phyloP scores from a whole-genome alignment of 257 asterid genomes.

The Solanum tarijense region DNA sequence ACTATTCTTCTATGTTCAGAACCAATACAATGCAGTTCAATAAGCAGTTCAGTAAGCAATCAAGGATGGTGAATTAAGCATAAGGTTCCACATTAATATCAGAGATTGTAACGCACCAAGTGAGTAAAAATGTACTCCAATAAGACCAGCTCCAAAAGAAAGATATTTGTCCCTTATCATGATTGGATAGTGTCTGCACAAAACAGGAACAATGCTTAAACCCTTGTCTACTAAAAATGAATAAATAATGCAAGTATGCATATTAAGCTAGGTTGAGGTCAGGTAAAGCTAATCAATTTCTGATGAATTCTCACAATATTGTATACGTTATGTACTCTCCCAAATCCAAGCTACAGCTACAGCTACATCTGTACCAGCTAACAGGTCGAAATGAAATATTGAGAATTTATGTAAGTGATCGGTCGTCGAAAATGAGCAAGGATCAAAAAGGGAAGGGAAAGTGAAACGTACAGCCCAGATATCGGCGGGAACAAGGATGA shows the following conservation, averaged over 20 bases:
- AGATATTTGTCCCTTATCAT: constrained; percentile 45
- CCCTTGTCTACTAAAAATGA: neutral
- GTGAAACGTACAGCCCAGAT: constrained; percentile 62
- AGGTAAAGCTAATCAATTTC: neutral
- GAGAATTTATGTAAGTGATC: neutral
- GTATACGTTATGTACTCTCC: neutral
- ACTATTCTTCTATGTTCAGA: neutral
- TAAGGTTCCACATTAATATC: neutral
- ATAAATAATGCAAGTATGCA: neutral
- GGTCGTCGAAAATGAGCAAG: neutral
- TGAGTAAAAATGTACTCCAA: constrained; percentile 75
- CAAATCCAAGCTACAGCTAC: neutral
- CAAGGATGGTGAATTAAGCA: neutral
- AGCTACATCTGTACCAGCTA: neutral
- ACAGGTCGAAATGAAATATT: neutral
- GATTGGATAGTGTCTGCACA: constrained; percentile 38
- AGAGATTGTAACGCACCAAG: constrained; percentile 35
- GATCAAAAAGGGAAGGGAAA: neutral
- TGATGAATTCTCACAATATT: neutral
- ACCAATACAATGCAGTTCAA: neutral
- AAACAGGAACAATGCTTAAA: neutral
- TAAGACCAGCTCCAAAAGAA: constrained; percentile 86
- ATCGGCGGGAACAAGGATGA: constrained; percentile 74
- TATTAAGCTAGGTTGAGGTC: neutral
- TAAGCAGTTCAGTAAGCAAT: neutral